Evolutionary conservation across 192 early-diverging fungal species (phyloP).

Genomic region (Podila epicladia): DNA sequence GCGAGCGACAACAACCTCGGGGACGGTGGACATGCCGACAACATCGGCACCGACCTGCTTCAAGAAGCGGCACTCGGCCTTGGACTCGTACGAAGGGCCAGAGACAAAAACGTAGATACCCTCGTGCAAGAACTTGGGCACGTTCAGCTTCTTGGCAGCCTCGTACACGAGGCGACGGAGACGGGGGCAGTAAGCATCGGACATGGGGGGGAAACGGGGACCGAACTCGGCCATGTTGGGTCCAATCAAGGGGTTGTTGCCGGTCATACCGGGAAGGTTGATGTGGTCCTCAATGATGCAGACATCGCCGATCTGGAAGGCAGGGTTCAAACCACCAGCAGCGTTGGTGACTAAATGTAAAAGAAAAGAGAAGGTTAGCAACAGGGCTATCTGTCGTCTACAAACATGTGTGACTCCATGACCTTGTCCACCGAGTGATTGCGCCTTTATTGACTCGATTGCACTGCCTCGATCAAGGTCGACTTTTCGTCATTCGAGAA

Average conservation of each 20-base stretch:
- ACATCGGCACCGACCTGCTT: slow-evolving; percentile 77
- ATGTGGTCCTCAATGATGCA: slow-evolving; percentile 83
- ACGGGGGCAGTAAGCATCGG: slow-evolving; percentile 84
- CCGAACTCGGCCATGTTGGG: slow-evolving; percentile 86
- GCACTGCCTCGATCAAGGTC: too few relatives aligned
- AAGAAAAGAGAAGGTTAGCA: not conserved
- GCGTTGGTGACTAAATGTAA: slow-evolving; percentile 84
- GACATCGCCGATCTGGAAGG: slow-evolving; percentile 87
- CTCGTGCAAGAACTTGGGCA: slow-evolving; percentile 70
- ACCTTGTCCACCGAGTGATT: too few relatives aligned
- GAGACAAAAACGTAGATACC: slow-evolving; percentile 84
- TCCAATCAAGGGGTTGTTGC: slow-evolving; percentile 85
- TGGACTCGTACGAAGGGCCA: slow-evolving; percentile 94
- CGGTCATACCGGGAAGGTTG: slow-evolving; percentile 78
- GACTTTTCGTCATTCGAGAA: not conserved
- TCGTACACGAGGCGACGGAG: slow-evolving; percentile 78
- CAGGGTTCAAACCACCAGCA: slow-evolving; percentile 79
- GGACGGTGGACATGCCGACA: slow-evolving; percentile 91
- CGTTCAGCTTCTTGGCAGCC: slow-evolving; percentile 61
- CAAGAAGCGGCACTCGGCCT: slow-evolving; percentile 83
- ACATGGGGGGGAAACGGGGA: slow-evolving; percentile 86
- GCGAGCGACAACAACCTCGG: slow-evolving; percentile 88
- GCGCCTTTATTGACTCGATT: too few relatives aligned
- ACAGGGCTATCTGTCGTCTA: not conserved
- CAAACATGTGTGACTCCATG: not conserved